A percentile compares a stretch with the other conserved stretches of the same genome.
These are phyloP conservation scores for Aspergillus tamarii DNA, from an alignment of 2,329 filamentous ascomycete species.

Conservation along the genomic window DNA sequence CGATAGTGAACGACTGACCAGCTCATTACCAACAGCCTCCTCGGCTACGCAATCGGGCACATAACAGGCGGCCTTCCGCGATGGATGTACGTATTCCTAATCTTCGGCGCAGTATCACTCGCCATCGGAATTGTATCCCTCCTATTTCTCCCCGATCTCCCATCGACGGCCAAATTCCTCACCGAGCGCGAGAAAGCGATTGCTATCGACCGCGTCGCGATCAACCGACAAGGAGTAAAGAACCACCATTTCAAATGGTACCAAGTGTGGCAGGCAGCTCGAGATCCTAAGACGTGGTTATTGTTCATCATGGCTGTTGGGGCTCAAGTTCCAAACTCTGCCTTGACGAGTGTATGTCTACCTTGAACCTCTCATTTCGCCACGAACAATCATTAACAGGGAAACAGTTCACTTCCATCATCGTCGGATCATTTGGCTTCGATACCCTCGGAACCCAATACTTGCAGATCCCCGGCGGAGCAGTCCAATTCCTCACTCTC, in stretches of 20 bases:
- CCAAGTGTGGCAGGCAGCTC: constrained; percentile 51
- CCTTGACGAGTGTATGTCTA: constrained; percentile 50
- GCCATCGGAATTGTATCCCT: constrained; percentile 42
- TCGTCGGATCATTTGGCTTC: constrained; percentile 53
- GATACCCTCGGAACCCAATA: constrained; percentile 58
- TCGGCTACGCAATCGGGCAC: constrained; percentile 64
- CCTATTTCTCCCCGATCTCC: constrained; percentile 48
- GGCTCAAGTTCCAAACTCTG: constrained; percentile 61
- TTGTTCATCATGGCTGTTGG: constrained; percentile 58
- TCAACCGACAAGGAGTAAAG: constrained; percentile 58
- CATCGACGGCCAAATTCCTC: constrained; percentile 50
- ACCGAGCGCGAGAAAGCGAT: constrained; percentile 46
- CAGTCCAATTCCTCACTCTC: constrained; percentile 59
- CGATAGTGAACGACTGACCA: background rate
- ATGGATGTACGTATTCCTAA: constrained; percentile 64
- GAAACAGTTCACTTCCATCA: constrained; percentile 49
- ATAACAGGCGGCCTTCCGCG: constrained; percentile 55
- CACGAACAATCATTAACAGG: background rate
- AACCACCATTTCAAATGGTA: constrained; percentile 54
- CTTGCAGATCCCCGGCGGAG: constrained; percentile 63
- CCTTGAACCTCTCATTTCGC: background rate
- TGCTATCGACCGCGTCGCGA: constrained; percentile 56
- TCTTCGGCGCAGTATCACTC: constrained; percentile 50
- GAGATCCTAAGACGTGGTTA: constrained; percentile 64
- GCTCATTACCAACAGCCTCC: constrained; percentile 34